A percentile compares a stretch with the other conserved stretches of the same genome.
Conservation (phyloP, 306 rosid genomes). For the Lathyrus sativus region DNA sequence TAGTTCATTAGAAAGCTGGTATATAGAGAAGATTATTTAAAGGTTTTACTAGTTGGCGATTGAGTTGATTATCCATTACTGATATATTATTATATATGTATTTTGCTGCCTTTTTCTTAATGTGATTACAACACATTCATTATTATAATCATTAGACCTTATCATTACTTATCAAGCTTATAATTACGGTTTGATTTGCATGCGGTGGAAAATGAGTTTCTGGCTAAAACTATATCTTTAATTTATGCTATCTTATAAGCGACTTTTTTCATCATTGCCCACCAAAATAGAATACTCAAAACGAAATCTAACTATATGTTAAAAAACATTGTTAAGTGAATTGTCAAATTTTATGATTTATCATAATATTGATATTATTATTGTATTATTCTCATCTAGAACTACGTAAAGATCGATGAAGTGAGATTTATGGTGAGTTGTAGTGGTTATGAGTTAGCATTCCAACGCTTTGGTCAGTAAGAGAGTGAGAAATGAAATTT, state of each 20-base stretch:
- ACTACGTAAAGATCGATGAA: no score
- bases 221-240: slow-evolving; percentile 10
- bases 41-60: slow-evolving; percentile 15
- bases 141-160: slow-evolving; percentile 15
- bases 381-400: no score
- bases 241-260: slow-evolving; percentile 31
- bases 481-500: no score
- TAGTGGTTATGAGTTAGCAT: no score
- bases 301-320: not conserved
- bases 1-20: slow-evolving; percentile 23
- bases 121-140: slow-evolving; percentile 8
- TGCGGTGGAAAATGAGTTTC: slow-evolving; percentile 16
- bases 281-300: slow-evolving; percentile 3
- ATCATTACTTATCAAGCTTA: slow-evolving; percentile 30
- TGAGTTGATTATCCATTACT: slow-evolving; percentile 37
- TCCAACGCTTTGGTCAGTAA: no score
- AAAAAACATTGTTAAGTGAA: no score
- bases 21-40: slow-evolving; percentile 21
- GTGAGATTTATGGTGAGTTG: no score
- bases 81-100: not conserved
- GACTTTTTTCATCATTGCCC: slow-evolving; percentile 26
- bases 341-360: no score
- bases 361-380: no score
- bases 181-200: slow-evolving; percentile 23
- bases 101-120: slow-evolving; percentile 19